Percentiles rank a stretch among this genome's conserved stretches.
phyloP scores from a whole-genome alignment of 495 filamentous ascomycete genomes.

The Cenococcum geophilum region DNA sequence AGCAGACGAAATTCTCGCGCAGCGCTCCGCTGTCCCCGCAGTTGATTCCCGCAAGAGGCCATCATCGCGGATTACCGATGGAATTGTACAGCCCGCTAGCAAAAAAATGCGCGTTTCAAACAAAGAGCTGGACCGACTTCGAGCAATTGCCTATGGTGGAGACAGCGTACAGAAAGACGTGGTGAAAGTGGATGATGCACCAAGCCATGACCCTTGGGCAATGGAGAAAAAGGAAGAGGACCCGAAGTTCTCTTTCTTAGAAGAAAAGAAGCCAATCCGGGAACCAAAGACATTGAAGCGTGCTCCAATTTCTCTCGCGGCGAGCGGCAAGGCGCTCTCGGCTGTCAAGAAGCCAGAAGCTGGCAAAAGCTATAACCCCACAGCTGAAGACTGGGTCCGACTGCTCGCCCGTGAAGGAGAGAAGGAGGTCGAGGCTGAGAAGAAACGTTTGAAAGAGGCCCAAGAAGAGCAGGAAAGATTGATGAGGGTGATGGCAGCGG shows the following conservation, averaged over 20 bases:
- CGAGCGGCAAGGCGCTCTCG: constrained; percentile 67
- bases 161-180: constrained; percentile 52
- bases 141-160: constrained; percentile 67
- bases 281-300: constrained; percentile 71
- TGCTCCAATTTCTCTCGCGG: constrained; percentile 71
- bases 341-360: constrained; percentile 72
- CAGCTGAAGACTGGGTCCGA: constrained; percentile 73
- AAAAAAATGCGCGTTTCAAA: constrained; percentile 73
- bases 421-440: constrained; percentile 73
- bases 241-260: constrained; percentile 43
- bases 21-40: constrained; percentile 71
- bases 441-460: constrained; percentile 63
- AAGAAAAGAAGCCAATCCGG: constrained; percentile 50
- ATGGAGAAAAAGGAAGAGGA: constrained; percentile 41
- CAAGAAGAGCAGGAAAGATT: constrained; percentile 54
- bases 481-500: constrained; percentile 36
- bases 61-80: constrained; percentile 55
- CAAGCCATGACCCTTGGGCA: constrained; percentile 73
- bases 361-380: constrained; percentile 86
- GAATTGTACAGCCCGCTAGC: constrained; percentile 57
- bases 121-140: constrained; percentile 72
- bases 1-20: constrained; percentile 82
- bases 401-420: constrained; percentile 66
- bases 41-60: constrained; percentile 70
- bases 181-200: constrained; percentile 49